Conservation (phyloP, 1,139 yeast genomes). For the Saccharomycopsis crataegensis region DNA sequence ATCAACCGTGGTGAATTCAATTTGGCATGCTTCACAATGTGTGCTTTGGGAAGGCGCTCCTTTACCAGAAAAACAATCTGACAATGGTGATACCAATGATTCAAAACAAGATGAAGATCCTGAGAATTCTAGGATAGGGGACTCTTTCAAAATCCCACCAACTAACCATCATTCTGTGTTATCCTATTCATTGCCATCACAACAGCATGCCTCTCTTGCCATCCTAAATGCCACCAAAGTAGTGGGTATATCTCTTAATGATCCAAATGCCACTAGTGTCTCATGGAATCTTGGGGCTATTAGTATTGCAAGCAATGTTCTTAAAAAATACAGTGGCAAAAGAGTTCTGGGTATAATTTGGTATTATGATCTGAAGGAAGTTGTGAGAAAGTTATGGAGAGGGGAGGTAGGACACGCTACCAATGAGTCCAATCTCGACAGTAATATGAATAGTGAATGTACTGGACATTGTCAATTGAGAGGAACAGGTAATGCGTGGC, state of each 20-base stretch:
- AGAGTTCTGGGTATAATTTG: conserved; percentile 1
- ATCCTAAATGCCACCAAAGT: conserved; percentile 10
- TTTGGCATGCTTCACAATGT: conserved; percentile 4
- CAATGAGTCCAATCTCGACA: no score
- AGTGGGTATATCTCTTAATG: conserved; percentile 12
- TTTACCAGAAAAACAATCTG: no score
- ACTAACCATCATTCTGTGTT: no score
- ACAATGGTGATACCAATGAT: no score
- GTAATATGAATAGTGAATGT: no score
- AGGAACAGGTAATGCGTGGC: conserved; percentile 9
- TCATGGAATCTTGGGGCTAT: conserved; percentile 4
- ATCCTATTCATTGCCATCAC: no score
- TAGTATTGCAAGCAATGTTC: conserved; percentile 15
- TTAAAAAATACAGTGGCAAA: conserved; percentile 7
- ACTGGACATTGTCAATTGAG: no score
- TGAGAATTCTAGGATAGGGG: no score
- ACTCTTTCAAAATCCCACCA: no score
- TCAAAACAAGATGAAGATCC: no score
- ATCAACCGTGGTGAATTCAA: conserved; percentile 6
- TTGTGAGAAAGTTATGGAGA: conserved; percentile 12
- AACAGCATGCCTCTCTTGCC: background rate
- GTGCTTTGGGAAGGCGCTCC: no score
- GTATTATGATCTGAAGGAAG: conserved; percentile 11
- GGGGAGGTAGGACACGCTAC: background rate
- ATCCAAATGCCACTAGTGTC: conserved; percentile 1